phyloP scores from a whole-genome alignment of 768 basidiomycete species.

The Kwoniella dejecticola region DNA sequence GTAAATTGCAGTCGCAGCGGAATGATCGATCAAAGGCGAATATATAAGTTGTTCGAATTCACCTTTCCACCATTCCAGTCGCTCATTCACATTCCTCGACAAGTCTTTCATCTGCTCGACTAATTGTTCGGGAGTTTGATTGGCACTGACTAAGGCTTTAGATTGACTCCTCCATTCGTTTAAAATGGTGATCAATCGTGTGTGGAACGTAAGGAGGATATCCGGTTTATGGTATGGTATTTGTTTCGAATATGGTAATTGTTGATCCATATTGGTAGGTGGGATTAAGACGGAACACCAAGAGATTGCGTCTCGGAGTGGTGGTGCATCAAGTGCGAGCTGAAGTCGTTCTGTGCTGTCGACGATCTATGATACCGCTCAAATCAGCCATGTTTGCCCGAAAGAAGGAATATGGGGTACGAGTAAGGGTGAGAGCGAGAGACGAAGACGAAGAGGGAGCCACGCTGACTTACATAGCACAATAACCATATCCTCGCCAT shows the following conservation, averaged over 20 bases:
- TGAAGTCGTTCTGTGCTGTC: conserved; percentile 23
- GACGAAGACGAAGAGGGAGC: no score
- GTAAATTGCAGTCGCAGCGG: background rate
- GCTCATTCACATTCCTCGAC: conserved; percentile 7
- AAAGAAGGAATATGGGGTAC: no score
- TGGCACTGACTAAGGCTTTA: conserved; percentile 1
- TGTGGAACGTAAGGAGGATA: conserved; percentile 18
- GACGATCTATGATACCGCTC: conserved; percentile 26
- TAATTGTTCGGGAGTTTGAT: background rate
- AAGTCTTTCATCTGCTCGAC: conserved; percentile 4
- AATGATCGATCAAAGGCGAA: background rate
- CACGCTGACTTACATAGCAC: conserved; percentile 31
- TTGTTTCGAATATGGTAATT: no score
- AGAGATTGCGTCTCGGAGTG: conserved; percentile 15
- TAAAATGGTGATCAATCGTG: conserved; percentile 8
- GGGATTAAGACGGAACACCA: conserved; percentile 23
- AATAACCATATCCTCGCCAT: conserved; percentile 42
- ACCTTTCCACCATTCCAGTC: conserved; percentile 22
- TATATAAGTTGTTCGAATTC: conserved; percentile 9
- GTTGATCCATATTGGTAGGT: background rate
- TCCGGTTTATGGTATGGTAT: background rate
- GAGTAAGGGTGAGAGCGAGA: no score
- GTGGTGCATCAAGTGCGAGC: conserved; percentile 6
- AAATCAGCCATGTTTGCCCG: no score
- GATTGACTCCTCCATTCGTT: conserved; percentile 9